Conservation (phyloP, 148 eudicot species). For the Diospyros kaki region DNA sequence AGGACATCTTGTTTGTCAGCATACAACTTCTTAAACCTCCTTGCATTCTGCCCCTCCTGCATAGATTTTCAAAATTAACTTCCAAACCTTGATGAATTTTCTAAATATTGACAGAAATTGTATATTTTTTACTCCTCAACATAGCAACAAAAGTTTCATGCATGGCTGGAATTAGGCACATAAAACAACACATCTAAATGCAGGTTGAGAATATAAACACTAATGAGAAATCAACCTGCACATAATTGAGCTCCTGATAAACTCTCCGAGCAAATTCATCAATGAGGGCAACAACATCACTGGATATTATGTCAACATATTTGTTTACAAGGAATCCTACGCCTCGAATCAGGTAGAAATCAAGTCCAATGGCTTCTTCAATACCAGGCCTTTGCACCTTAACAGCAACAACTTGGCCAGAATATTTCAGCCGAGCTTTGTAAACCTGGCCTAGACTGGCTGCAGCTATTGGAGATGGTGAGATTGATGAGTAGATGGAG, state of each 20-base stretch:
- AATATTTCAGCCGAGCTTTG: constrained; percentile 82
- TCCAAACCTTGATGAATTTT: constrained; percentile 46
- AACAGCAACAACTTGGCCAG: constrained; percentile 93
- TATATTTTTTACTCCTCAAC: neutral
- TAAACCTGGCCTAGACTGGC: constrained; percentile 99
- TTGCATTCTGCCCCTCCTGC: constrained; percentile 99
- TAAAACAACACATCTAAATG: neutral
- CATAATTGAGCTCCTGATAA: constrained; percentile 97
- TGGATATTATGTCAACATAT: constrained; percentile 75
- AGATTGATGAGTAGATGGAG: constrained; percentile 71
- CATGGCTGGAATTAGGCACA: neutral
- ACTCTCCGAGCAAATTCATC: constrained; percentile 98
- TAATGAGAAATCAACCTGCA: constrained; percentile 59
- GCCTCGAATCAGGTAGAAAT: constrained; percentile 92
- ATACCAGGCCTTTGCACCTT: constrained; percentile 99
- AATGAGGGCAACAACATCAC: constrained; percentile 92
- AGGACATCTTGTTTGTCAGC: constrained; percentile 95
- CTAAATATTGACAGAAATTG: neutral
- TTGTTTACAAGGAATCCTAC: constrained; percentile 74
- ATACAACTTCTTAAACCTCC: constrained; percentile 95
- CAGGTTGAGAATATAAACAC: neutral
- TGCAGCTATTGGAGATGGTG: constrained; percentile 92
- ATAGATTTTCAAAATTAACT: constrained; percentile 79
- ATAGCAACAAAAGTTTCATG: neutral
- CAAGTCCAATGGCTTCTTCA: constrained; percentile 94